These are phyloP conservation scores for Ophiocordyceps camponoti-floridani DNA, from an alignment of 2,329 filamentous ascomycete genomes.

Conservation along the genomic window DNA sequence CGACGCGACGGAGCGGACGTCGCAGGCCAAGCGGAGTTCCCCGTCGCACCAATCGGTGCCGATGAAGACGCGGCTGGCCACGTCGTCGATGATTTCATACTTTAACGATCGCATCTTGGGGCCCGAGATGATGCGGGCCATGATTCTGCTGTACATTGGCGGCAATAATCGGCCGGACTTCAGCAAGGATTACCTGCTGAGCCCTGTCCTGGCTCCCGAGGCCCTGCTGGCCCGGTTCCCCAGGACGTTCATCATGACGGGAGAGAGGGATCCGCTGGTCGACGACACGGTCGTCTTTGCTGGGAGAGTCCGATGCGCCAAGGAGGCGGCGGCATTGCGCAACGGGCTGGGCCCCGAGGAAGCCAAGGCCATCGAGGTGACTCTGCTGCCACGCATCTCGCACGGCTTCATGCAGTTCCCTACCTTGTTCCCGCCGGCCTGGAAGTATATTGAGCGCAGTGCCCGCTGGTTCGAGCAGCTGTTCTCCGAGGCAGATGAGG, in stretches of 20 bases:
- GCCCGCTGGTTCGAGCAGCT: conserved; percentile 68
- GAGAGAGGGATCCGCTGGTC: conserved; percentile 85
- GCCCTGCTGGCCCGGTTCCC: conserved; percentile 70
- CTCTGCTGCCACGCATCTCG: conserved; percentile 71
- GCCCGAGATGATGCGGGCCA: conserved; percentile 96
- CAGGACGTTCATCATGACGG: conserved; percentile 85
- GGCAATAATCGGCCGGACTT: conserved; percentile 90
- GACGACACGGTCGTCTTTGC: conserved; percentile 97
- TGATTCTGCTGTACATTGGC: conserved; percentile 96
- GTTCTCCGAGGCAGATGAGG: conserved; percentile 36
- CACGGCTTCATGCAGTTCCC: conserved; percentile 94
- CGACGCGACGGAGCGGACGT: conserved; percentile 5
- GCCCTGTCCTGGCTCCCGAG: conserved; percentile 78
- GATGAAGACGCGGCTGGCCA: conserved; percentile 73
- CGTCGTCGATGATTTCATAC: conserved; percentile 94
- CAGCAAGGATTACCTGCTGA: conserved; percentile 75
- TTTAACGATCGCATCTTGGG: conserved; percentile 91
- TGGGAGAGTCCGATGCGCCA: conserved; percentile 69
- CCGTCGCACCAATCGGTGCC: conserved; percentile 35
- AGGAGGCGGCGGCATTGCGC: conserved; percentile 25
- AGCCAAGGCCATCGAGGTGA: conserved; percentile 44
- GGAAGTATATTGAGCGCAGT: conserved; percentile 69
- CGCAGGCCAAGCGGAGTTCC: conserved; percentile 5
- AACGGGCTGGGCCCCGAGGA: conserved; percentile 13
- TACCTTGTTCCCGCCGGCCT: conserved; percentile 71